Evolutionary conservation across 176 grass and related monocot species (phyloP).

Genomic region (Eremochloa ophiuroides): DNA sequence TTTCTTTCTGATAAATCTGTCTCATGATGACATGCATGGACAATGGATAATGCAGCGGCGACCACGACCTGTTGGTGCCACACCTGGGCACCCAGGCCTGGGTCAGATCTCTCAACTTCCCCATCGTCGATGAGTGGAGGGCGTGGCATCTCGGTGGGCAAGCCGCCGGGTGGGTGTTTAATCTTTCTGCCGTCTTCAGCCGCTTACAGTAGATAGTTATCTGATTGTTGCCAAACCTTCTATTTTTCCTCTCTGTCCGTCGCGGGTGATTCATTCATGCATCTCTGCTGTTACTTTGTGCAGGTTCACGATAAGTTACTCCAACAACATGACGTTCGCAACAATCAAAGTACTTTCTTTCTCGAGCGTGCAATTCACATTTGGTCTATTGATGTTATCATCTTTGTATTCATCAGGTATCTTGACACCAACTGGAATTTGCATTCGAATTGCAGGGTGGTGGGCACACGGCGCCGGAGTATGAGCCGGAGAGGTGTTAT

Average conservation of each 20-base stretch:
- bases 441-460: neutral
- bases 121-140: neutral
- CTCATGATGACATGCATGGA: neutral
- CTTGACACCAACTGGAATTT: neutral
- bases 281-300: neutral
- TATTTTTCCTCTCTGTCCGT: neutral
- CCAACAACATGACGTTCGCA: neutral
- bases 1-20: neutral
- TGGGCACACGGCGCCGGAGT: neutral
- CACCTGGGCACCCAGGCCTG: neutral
- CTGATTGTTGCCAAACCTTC: neutral
- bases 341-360: neutral
- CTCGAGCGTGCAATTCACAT: neutral
- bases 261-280: neutral
- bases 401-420: neutral
- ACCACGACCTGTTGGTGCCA: neutral
- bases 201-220: neutral
- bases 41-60: neutral
- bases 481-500: neutral
- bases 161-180: neutral
- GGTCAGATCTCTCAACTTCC: neutral
- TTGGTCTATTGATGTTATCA: neutral
- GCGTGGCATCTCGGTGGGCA: neutral
- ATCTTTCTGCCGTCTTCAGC: neutral
- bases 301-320: constrained; percentile 1